Evolutionary conservation across 805 yeast species (phyloP), one percentile per base, ranked within the genome.

Genomic region (Hagleromyces aurorensis): DNA sequence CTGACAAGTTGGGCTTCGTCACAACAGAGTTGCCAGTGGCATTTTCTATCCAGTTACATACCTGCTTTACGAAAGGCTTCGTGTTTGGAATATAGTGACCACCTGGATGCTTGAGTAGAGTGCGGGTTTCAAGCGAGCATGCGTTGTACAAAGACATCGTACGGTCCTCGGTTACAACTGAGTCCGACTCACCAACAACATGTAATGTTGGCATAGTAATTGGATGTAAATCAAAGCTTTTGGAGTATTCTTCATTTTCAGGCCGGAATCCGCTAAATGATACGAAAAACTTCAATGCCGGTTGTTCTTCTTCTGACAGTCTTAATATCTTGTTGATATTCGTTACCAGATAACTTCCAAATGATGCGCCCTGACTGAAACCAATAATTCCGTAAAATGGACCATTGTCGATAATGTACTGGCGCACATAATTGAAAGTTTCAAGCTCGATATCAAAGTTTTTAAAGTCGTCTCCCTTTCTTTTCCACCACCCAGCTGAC

Each of bases 31-130:
- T 15, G 6, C 13, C 27, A 20, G 30, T 31, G 6, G 11, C 20
- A 17, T 22, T 33, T 37, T 24, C 34, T 13, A 62, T 45, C 68
- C 68, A 63, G 19, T 41, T 39, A 11, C 55, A 26, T 6, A 61
- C 51, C 27, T 57, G 57, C 6, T 41, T 27, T 1, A 57, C 59
- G 32, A 57, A 60, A 11, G 37, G 48, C 33, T 79, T 81, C 4
- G 84, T 72, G 49, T 82, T 84, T n/a, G 98, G 98, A 21, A 89
- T 93, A 50, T 78, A 89, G 52, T 89, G 98, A 1, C 96, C 96
- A 29, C 97, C 97, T 4, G 96, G 94, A 50, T 89, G 98, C 38
- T 70, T 78, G 34, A 86, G 43, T 25, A 67, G 25, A 0, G 62
- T 64, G 13, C 82, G 57, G 12, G 55, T 54, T 3, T 45, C 48